These are phyloP conservation scores for Boletus coccyginus DNA, from an alignment of 768 basidiomycete genomes.

Conservation along the genomic window DNA sequence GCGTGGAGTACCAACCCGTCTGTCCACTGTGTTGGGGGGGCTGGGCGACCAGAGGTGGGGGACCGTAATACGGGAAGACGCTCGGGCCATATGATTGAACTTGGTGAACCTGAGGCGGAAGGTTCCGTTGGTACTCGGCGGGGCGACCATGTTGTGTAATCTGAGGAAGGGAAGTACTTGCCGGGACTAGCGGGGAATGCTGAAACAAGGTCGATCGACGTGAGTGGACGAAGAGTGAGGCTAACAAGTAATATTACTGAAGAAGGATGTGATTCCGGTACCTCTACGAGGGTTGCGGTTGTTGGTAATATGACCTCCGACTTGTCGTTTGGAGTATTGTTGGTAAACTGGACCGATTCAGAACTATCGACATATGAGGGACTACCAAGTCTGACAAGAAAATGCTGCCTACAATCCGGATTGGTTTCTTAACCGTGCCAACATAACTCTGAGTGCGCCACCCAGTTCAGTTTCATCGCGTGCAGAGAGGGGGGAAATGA, in stretches of 20 bases:
- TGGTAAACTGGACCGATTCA: slow-evolving; percentile 13
- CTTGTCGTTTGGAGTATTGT: slow-evolving; percentile 4
- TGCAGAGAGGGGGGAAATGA: background rate
- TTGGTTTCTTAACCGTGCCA: slow-evolving; percentile 18
- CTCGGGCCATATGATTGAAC: background rate
- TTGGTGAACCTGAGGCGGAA: background rate
- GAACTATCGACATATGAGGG: slow-evolving; percentile 12
- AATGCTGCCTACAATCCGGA: slow-evolving; percentile 10
- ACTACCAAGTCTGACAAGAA: background rate
- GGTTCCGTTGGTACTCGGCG: background rate
- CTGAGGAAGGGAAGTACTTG: background rate
- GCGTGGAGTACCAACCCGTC: slow-evolving; percentile 11
- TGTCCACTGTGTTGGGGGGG: slow-evolving; percentile 4
- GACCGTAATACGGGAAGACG: slow-evolving; percentile 2
- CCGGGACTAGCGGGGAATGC: slow-evolving; percentile 4
- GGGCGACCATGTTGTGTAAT: slow-evolving; percentile 4
- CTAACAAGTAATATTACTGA: slow-evolving; percentile 10
- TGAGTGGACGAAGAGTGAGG: slow-evolving; percentile 2
- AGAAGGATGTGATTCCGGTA: slow-evolving; percentile 18
- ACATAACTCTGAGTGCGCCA: slow-evolving; percentile 16
- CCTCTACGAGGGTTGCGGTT: slow-evolving; percentile 37
- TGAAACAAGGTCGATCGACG: slow-evolving; percentile 5
- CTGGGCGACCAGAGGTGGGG: background rate
- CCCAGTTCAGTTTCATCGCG: background rate
- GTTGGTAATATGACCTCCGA: slow-evolving; percentile 29